These are phyloP conservation scores for Acanthamoeba triangularis DNA, from an alignment of 208 protist genomes.

Conservation along the genomic window DNA sequence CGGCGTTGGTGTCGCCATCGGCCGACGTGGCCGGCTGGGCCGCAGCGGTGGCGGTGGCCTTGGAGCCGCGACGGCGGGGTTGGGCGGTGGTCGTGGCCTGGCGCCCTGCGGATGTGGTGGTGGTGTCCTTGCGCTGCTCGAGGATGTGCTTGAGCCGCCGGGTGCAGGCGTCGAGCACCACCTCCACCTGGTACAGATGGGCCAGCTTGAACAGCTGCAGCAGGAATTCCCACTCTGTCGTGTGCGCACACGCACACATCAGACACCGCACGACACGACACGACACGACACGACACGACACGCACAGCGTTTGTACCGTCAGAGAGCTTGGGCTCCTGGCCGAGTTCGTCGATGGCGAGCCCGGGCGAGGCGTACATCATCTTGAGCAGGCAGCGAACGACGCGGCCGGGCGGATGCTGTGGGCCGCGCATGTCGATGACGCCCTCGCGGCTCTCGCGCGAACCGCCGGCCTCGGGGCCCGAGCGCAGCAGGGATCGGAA, in stretches of 20 bases:
- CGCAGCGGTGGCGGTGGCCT: not conserved
- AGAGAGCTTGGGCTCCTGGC: constrained; percentile 17
- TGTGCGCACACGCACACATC: not conserved
- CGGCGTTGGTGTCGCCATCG: not conserved
- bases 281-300: not conserved
- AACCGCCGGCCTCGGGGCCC: not conserved
- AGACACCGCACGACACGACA: not conserved
- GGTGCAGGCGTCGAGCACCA: constrained; percentile 27
- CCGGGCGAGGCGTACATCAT: constrained; percentile 44
- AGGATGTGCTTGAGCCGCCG: constrained; percentile 32
- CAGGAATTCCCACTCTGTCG: constrained; percentile 48
- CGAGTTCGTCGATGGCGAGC: constrained; percentile 20
- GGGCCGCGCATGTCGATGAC: constrained; percentile 32
- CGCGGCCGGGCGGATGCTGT: not conserved
- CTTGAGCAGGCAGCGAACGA: not conserved
- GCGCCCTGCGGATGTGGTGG: not conserved
- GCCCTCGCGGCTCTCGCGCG: not conserved
- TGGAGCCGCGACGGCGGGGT: too few relatives aligned
- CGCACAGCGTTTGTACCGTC: not conserved
- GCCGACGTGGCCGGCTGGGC: not conserved
- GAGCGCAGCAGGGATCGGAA: constrained; percentile 10
- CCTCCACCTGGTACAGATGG: constrained; percentile 36
- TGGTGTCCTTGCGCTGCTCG: not conserved
- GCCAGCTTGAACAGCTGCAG: constrained; percentile 39
- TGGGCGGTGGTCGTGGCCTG: not conserved